Conservation (phyloP, 2,329 filamentous ascomycete species). For the Drechmeria coniospora region DNA sequence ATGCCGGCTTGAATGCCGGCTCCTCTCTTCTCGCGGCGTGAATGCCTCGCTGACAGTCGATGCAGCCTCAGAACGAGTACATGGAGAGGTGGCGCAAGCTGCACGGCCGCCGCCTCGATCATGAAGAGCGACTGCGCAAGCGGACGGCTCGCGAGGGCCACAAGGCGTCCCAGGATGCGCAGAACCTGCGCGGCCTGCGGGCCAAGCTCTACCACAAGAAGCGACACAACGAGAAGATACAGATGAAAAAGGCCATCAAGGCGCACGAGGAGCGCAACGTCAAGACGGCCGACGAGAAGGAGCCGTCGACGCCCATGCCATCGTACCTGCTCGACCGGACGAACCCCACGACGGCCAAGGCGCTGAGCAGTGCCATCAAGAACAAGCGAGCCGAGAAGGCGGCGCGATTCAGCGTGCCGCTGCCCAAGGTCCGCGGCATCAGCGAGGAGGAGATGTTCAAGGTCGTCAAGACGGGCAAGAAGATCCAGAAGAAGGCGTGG, state of each 20-base stretch:
- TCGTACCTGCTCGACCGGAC: conserved; percentile 86
- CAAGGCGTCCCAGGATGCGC: conserved; percentile 74
- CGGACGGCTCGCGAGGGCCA: conserved; percentile 76
- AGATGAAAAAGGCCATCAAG: conserved; percentile 90
- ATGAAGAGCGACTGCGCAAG: conserved; percentile 84
- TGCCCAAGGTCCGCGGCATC: conserved; percentile 86
- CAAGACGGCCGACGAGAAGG: conserved; percentile 71
- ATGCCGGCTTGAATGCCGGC: too few relatives aligned
- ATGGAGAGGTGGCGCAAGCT: conserved; percentile 57
- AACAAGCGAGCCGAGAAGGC: conserved; percentile 90
- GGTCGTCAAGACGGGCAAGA: conserved; percentile 91
- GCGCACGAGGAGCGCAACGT: conserved; percentile 92
- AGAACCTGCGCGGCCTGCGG: conserved; percentile 79
- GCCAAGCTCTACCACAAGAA: conserved; percentile 92
- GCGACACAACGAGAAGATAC: conserved; percentile 93
- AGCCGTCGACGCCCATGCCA: conserved; percentile 67
- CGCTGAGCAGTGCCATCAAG: conserved; percentile 76
- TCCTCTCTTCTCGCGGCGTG: too few relatives aligned
- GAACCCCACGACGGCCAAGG: conserved; percentile 45
- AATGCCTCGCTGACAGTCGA: conserved; percentile 2
- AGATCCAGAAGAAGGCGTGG: conserved; percentile 73
- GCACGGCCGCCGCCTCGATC: conserved; percentile 45
- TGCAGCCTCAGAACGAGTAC: conserved; percentile 63
- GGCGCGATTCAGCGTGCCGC: conserved; percentile 77
- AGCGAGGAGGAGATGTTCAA: conserved; percentile 97